Evolutionary conservation across 2,329 filamentous ascomycete genomes (phyloP).

Genomic region (Immersiporthe knoxdaviesiana): DNA sequence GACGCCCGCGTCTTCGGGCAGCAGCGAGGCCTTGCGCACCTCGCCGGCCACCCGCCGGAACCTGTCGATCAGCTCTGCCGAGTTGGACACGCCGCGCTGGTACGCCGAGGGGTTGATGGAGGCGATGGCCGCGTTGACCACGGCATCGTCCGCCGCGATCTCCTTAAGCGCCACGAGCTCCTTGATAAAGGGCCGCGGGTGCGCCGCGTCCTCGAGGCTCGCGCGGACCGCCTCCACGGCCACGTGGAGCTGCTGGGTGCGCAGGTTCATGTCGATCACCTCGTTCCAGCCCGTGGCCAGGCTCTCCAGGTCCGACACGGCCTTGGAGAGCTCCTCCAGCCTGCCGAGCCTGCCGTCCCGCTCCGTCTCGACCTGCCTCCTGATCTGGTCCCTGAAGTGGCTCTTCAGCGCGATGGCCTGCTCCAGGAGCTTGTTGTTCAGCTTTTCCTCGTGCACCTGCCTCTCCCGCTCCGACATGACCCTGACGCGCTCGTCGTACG

Average conservation of each 20-base stretch:
- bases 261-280: constrained; percentile 86
- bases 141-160: constrained; percentile 79
- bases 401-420: constrained; percentile 89
- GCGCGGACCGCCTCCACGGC: constrained; percentile 91
- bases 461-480: constrained; percentile 79
- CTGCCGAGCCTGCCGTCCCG: constrained; percentile 84
- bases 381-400: constrained; percentile 78
- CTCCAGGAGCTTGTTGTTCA: constrained; percentile 84
- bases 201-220: constrained; percentile 73
- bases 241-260: constrained; percentile 94
- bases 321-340: constrained; percentile 76
- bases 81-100: constrained; percentile 84
- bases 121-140: constrained; percentile 92
- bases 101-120: constrained; percentile 94
- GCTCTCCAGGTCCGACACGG: constrained; percentile 82
- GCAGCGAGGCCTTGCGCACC: constrained; percentile 89
- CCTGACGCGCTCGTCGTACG: constrained; percentile 79
- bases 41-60: constrained; percentile 92
- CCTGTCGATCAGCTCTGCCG: constrained; percentile 86
- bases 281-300: constrained; percentile 88
- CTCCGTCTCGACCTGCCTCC: constrained; percentile 83
- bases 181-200: constrained; percentile 83
- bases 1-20: constrained; percentile 92
- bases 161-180: constrained; percentile 96
- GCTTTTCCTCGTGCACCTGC: constrained; percentile 79